These are phyloP conservation scores for Flaveria ramosissima DNA, from an alignment of 129 eudicot genomes.

Conservation along the genomic window DNA sequence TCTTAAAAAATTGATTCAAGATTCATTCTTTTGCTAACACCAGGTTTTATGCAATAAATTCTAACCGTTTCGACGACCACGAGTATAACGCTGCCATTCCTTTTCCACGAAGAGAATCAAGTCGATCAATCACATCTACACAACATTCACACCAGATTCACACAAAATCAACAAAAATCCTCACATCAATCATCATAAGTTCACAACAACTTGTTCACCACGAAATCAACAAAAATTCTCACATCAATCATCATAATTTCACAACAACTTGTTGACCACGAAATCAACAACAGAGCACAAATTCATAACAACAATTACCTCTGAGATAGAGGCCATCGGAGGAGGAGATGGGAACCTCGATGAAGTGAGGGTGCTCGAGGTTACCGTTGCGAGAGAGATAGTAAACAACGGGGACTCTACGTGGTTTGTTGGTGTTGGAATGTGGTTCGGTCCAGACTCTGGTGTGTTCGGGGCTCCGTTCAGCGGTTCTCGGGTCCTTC, in stretches of 20 bases:
- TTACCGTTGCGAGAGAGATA: slow-evolving; percentile 40
- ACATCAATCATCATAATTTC: too few species aligned
- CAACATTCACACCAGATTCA: too few species aligned
- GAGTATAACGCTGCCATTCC: slow-evolving; percentile 48
- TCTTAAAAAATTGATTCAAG: not conserved
- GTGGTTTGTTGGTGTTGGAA: slow-evolving; percentile 18
- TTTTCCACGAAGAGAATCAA: slow-evolving; percentile 41
- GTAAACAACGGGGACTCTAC: slow-evolving; percentile 44
- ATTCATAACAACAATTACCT: slow-evolving; percentile 24
- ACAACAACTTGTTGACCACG: too few species aligned
- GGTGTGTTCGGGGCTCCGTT: slow-evolving; percentile 63
- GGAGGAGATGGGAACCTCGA: slow-evolving; percentile 41
- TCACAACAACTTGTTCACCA: too few species aligned
- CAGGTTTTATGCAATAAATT: not conserved
- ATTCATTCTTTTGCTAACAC: not conserved
- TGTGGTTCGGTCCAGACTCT: slow-evolving; percentile 67
- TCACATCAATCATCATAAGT: too few species aligned
- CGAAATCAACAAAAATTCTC: not conserved
- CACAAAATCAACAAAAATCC: not conserved
- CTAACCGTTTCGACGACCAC: slow-evolving; percentile 88
- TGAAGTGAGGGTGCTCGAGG: slow-evolving; percentile 47
- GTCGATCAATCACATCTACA: slow-evolving; percentile 39
- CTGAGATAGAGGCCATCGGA: slow-evolving; percentile 45
- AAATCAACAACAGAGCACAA: not conserved
- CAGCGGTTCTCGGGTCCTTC: slow-evolving; percentile 43